Base-by-base conservation (phyloP, 1,139 yeast species). In the Magnusiomyces ingens region DNA sequence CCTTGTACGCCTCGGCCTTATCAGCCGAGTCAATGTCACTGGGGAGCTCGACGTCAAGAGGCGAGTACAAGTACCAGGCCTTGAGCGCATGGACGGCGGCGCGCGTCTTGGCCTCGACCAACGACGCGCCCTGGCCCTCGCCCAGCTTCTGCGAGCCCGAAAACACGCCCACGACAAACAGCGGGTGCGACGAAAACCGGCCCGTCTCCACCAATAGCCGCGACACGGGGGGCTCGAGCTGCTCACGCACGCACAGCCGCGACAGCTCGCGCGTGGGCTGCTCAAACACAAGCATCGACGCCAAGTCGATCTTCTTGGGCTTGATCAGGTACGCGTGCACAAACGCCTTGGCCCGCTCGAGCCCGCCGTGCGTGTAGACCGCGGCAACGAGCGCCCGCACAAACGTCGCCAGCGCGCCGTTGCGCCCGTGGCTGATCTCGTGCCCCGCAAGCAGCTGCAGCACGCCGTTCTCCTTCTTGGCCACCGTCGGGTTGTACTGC, bases 181-280 rank as follows among this genome's bases (percentile, higher is more conserved):
- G 84, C 26, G 99, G 96, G 54, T 88, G 82, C 56, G 81, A 80
- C 2, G 96, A 82, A 63, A 77, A 75, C 70, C 99, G 80, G 68
- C 99, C 99, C 32, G 96, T 85, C 71, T 93, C 99, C 35, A 96
- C 93, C 57, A 93, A 74, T 57, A 94, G 78, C 67, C 95, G 82
- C 43, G 91, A 82, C 5, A 86, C 77, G 22, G 97, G 97, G 36
- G 80, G 78, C 53, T 79, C 78, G 59, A 91, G 75, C n/a, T 81
- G 80, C 65, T 91, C 86, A 60, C 93, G 82, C 57, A 82, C 84
- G 65, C 96, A 84, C 52, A 94, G 74, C 58, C 82, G 79, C 1
- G 90, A 80, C 58, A 93, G 76, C 67, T 91, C 95, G 67, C 94
- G 79, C 19, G 94, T 85, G 49, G 99, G 97, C 66, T 85, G 85